Evolutionary conservation across 2,329 filamentous ascomycete species (phyloP).

Genomic region (Cryphonectria radicalis): DNA sequence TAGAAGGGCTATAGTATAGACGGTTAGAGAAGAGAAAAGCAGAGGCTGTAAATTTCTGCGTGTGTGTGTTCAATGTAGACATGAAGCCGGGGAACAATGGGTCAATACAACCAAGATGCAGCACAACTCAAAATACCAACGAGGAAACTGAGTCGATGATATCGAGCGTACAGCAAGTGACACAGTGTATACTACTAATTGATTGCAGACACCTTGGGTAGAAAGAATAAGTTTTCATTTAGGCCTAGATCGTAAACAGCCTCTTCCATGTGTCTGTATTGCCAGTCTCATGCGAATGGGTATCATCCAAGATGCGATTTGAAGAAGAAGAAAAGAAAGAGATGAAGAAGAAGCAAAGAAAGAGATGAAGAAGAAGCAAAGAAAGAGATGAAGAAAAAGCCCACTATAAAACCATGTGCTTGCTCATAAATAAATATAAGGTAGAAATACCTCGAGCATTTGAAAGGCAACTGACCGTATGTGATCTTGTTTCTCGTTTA

Average conservation of each 20-base stretch:
- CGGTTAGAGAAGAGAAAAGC: neutral
- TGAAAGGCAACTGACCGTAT: neutral
- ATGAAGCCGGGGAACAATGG: neutral
- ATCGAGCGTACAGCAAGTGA: neutral
- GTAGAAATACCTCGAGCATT: neutral
- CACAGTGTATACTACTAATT: neutral
- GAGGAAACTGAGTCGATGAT: neutral
- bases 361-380: neutral
- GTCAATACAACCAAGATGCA: neutral
- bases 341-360: neutral
- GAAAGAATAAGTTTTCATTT: neutral
- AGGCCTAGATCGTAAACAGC: neutral
- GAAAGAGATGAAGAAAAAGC: neutral
- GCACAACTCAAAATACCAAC: neutral
- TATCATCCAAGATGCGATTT: slow-evolving; percentile 6
- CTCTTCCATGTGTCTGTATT: neutral
- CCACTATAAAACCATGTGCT: neutral
- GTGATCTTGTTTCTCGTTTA: neutral
- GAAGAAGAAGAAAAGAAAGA: neutral
- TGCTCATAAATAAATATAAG: neutral
- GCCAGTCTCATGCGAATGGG: slow-evolving; percentile 14
- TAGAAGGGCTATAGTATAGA: neutral
- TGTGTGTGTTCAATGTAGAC: neutral
- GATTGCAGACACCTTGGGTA: neutral
- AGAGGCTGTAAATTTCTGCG: neutral